A percentile compares a stretch with the other conserved stretches of the same genome.
Conservation (phyloP, 1,284 basidiomycete genomes). For the Sutorius eximius region DNA sequence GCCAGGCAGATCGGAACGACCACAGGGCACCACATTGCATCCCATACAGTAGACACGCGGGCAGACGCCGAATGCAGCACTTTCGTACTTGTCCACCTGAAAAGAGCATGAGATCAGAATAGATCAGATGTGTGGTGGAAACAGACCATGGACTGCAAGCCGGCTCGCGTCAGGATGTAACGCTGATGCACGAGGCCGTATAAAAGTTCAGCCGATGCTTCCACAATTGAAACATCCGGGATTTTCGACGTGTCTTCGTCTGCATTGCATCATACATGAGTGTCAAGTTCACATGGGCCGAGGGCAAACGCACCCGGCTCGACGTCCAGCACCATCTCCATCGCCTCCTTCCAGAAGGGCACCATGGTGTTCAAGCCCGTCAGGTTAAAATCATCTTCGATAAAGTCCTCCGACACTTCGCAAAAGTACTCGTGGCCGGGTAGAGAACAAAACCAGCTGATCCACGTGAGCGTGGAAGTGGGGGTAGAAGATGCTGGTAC, state of each 20-base stretch:
- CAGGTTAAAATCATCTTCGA: constrained; percentile 99
- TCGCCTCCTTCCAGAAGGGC: constrained; percentile 98
- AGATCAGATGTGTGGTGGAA: constrained; percentile 10
- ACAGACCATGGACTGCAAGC: constrained; percentile 92
- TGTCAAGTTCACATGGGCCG: constrained; percentile 15
- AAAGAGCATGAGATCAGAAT: constrained; percentile 20
- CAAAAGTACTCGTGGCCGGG: constrained; percentile 99
- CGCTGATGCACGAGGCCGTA: constrained; percentile 98
- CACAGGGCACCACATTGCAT: constrained; percentile 92
- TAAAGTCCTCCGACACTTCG: constrained; percentile 97
- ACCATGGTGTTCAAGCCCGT: constrained; percentile 95
- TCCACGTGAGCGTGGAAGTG: constrained; percentile 91
- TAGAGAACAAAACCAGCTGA: constrained; percentile 97
- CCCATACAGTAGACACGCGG: constrained; percentile 94
- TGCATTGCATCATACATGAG: constrained; percentile 31
- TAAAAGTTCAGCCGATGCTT: constrained; percentile 94
- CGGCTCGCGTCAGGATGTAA: constrained; percentile 93
- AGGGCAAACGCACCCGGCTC: constrained; percentile 80
- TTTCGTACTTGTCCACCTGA: constrained; percentile 96
- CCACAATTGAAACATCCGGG: constrained; percentile 95
- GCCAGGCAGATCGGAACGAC: constrained; percentile 95
- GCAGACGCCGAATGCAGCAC: constrained; percentile 90
- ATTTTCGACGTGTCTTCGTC: constrained; percentile 94
- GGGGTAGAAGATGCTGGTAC: constrained; percentile 75
- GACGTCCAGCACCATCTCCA: constrained; percentile 99